phyloP scores from a whole-genome alignment of 139 green algal genomes.

The Coccomyxa sp. region DNA sequence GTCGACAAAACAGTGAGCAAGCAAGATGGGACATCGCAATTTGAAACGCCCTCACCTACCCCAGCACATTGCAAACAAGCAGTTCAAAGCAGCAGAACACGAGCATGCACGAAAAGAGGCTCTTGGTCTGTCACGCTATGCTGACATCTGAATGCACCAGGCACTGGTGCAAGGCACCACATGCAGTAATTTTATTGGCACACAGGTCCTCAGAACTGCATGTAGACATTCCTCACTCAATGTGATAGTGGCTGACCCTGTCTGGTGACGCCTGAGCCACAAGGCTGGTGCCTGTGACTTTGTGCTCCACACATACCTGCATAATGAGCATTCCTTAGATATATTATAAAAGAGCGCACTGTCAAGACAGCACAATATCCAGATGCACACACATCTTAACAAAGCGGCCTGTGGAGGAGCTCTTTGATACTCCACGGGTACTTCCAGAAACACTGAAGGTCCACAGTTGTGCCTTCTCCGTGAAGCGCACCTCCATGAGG shows the following conservation, averaged over 20 bases:
- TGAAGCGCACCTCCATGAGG: conserved; percentile 59
- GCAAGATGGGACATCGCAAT: too few relatives aligned
- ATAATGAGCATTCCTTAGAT: background rate
- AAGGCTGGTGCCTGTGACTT: background rate
- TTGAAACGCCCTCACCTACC: too few relatives aligned
- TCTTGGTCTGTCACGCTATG: too few relatives aligned
- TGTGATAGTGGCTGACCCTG: background rate
- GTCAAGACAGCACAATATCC: background rate
- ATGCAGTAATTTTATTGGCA: too few relatives aligned
- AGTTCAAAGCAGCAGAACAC: too few relatives aligned
- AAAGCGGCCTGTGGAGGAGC: background rate
- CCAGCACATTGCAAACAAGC: too few relatives aligned
- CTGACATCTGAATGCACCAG: too few relatives aligned
- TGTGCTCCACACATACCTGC: background rate
- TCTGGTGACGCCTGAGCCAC: background rate
- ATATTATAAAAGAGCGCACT: background rate
- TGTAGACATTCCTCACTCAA: background rate
- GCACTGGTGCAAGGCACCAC: too few relatives aligned
- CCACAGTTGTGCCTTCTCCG: background rate
- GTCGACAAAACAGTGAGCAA: too few relatives aligned
- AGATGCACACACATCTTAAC: background rate
- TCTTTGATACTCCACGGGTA: background rate
- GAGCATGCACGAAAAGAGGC: too few relatives aligned
- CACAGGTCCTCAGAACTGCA: background rate
- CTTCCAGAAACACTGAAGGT: background rate